Evolutionary conservation across 2,329 filamentous ascomycete genomes (phyloP).

Genomic region (Ceratocystis alfenasii): DNA sequence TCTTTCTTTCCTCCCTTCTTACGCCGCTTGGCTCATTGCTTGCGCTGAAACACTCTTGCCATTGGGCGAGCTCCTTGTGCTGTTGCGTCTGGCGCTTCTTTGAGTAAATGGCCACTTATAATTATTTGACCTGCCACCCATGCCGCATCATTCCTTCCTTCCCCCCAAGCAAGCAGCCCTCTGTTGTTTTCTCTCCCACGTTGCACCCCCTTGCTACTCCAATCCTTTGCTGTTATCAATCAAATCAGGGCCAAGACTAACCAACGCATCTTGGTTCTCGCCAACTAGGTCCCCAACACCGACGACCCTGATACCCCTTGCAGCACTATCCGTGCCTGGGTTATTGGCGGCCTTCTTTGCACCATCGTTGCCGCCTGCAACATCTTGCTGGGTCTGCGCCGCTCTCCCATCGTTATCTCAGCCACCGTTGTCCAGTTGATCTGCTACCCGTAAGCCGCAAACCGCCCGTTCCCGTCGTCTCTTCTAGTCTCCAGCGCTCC

Average conservation of each 20-base stretch:
- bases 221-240: not conserved
- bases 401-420: constrained; percentile 40
- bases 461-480: not conserved
- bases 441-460: constrained; percentile 34
- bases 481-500: not conserved
- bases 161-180: not conserved
- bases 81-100: no score
- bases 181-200: not conserved
- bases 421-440: constrained; percentile 45
- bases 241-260: no score
- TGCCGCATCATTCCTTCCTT: no score
- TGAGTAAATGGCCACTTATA: no score
- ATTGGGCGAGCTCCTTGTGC: no score
- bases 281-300: constrained; percentile 28
- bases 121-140: no score
- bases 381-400: constrained; percentile 40
- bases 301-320: constrained; percentile 41
- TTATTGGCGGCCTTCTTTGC: constrained; percentile 44
- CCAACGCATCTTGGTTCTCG: no score
- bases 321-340: constrained; percentile 50
- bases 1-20: not conserved
- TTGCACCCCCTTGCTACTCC: not conserved
- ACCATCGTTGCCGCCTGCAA: constrained; percentile 47
- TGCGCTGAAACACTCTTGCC: no score
- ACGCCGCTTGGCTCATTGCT: not conserved